Evolutionary conservation across 176 grass and related monocot species (phyloP).

Genomic region (Rhipidocladum racemiflorum): DNA sequence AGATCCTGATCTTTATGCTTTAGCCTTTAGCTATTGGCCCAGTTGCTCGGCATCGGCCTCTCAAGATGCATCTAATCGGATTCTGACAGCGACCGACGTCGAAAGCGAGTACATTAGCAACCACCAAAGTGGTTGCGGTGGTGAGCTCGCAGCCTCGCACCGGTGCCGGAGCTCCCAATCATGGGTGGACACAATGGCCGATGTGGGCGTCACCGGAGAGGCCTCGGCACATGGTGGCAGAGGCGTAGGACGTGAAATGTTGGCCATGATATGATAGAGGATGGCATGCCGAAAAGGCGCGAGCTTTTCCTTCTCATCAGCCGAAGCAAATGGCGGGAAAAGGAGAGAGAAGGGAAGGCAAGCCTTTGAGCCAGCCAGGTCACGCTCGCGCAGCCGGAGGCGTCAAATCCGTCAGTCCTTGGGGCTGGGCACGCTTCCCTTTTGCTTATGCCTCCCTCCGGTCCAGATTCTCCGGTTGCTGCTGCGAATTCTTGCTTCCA

Average conservation of each 20-base stretch:
- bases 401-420: neutral
- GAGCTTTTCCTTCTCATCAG: neutral
- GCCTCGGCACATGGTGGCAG: neutral
- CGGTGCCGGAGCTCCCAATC: conserved; percentile 7
- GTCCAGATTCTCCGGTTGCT: conserved; percentile 4
- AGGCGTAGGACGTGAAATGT: neutral
- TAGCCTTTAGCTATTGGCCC: neutral
- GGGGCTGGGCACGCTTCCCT: neutral
- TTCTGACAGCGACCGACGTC: neutral
- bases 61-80: neutral
- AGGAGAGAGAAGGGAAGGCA: neutral
- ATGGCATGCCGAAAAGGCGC: neutral
- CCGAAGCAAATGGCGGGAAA: neutral
- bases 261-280: neutral
- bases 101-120: neutral
- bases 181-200: neutral
- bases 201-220: neutral
- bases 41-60: neutral
- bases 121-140: neutral
- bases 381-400: neutral
- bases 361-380: neutral
- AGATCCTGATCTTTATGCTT: neutral
- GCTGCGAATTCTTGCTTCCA: neutral
- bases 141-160: conserved; percentile 10
- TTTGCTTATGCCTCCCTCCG: neutral